phyloP scores from a whole-genome alignment of 176 grass and related monocot species.

The Dendrocalamus sinicus region DNA sequence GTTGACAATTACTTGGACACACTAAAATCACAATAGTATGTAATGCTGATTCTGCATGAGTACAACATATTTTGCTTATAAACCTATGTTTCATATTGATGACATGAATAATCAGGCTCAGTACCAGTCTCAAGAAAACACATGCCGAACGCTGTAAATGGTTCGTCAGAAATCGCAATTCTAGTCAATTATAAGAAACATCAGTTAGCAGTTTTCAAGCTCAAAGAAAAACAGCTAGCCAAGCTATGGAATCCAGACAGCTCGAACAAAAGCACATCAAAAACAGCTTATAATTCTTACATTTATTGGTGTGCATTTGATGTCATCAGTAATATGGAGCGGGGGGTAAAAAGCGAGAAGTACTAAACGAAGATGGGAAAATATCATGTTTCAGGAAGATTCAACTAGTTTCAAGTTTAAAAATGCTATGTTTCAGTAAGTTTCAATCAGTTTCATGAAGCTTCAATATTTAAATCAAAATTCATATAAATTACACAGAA shows the following conservation, averaged over 20 bases:
- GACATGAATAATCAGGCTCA: background rate
- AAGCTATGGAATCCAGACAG: background rate
- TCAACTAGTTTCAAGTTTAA: too few species aligned
- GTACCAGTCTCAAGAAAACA: background rate
- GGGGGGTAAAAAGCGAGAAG: slow-evolving; percentile 3
- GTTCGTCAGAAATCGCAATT: background rate
- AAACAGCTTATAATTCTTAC: slow-evolving; percentile 13
- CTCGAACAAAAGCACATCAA: slow-evolving; percentile 12
- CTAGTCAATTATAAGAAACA: background rate
- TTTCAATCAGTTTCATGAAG: too few species aligned
- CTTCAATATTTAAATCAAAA: too few species aligned
- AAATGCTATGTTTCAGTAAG: too few species aligned
- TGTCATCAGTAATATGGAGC: background rate
- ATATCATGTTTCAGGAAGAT: too few species aligned
- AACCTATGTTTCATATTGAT: background rate
- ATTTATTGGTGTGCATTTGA: slow-evolving; percentile 38
- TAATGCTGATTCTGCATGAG: slow-evolving; percentile 11
- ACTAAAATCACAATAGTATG: background rate
- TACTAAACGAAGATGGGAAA: background rate
- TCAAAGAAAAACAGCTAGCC: background rate
- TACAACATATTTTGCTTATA: background rate
- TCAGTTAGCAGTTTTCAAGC: background rate
- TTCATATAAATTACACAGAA: too few species aligned
- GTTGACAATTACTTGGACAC: background rate
- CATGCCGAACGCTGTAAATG: background rate